Conservation (phyloP, 2,329 filamentous ascomycete genomes). For the Esteya vermicola region DNA sequence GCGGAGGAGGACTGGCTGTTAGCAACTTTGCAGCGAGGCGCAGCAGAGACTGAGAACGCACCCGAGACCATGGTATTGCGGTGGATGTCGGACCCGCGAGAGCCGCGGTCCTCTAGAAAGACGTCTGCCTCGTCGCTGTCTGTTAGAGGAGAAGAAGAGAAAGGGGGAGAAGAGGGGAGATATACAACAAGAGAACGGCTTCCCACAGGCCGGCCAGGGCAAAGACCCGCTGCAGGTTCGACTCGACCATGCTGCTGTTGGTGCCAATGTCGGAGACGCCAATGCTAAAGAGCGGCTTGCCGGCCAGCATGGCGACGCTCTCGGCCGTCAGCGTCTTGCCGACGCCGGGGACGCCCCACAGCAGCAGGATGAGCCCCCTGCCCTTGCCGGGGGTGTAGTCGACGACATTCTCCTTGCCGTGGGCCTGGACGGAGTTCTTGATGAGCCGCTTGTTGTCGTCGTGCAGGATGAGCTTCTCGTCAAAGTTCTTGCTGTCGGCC, state of each 20-base stretch:
- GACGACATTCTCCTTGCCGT: background rate
- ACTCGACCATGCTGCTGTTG: slow-evolving; percentile 14
- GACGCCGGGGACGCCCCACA: slow-evolving; percentile 2
- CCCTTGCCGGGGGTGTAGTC: background rate
- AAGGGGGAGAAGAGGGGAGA: slow-evolving; percentile 3
- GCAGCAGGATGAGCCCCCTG: slow-evolving; percentile 2
- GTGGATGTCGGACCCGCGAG: background rate
- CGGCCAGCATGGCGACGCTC: background rate
- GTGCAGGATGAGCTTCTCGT: background rate
- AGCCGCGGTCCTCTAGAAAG: background rate
- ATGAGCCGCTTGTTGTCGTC: background rate
- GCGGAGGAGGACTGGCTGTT: slow-evolving; percentile 21
- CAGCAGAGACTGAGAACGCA: background rate
- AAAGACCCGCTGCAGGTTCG: slow-evolving; percentile 12
- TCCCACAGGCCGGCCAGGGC: slow-evolving; percentile 10
- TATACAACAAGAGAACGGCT: slow-evolving; percentile 15
- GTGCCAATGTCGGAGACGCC: background rate
- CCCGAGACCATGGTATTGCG: background rate
- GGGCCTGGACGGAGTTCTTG: background rate
- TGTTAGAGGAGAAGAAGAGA: background rate
- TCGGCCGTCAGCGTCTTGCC: slow-evolving; percentile 5
- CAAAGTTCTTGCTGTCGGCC: background rate
- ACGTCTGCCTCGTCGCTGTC: slow-evolving; percentile 1
- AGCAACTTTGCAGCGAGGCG: background rate
- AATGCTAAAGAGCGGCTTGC: background rate